phyloP scores from a whole-genome alignment of 2,329 filamentous ascomycete species.

The Colletotrichum sp. region DNA sequence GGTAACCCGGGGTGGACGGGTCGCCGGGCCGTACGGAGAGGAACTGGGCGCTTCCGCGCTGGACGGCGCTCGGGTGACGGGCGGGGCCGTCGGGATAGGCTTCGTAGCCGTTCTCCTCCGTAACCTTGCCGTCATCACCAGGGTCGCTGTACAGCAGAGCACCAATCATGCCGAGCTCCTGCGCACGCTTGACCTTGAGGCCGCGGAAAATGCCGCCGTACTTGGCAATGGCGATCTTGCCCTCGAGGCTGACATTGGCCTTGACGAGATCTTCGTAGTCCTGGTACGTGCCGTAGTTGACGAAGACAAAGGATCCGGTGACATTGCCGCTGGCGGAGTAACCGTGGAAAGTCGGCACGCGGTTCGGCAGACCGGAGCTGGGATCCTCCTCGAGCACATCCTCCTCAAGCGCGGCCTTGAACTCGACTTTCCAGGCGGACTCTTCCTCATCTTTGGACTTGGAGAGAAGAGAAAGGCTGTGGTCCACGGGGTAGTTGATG shows the following conservation, averaged over 20 bases:
- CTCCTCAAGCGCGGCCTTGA: constrained; percentile 81
- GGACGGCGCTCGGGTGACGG: constrained; percentile 85
- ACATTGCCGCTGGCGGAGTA: constrained; percentile 94
- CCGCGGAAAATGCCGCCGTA: constrained; percentile 90
- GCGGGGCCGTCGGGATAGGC: constrained; percentile 87
- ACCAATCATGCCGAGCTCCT: constrained; percentile 90
- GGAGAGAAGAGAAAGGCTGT: constrained; percentile 70
- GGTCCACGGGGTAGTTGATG: constrained; percentile 76
- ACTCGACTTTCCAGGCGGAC: constrained; percentile 65
- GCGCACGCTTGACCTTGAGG: constrained; percentile 89
- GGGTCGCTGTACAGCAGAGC: constrained; percentile 86
- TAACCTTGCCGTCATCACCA: constrained; percentile 83
- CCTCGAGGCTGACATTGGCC: constrained; percentile 75
- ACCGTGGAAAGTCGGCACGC: constrained; percentile 91
- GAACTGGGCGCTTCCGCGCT: constrained; percentile 86
- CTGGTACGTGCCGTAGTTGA: constrained; percentile 86
- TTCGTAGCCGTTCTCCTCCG: constrained; percentile 79
- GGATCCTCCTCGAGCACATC: constrained; percentile 84
- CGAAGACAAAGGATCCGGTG: constrained; percentile 84
- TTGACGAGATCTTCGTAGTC: constrained; percentile 84
- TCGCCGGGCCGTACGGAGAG: constrained; percentile 73
- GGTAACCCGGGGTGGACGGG: constrained; percentile 89
- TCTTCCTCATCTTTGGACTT: constrained; percentile 37
- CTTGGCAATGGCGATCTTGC: constrained; percentile 85
- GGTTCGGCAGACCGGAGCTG: constrained; percentile 72